These are phyloP conservation scores for Cutaneotrichosporon sp. DNA, from an alignment of 1,284 basidiomycete genomes.

Conservation along the genomic window DNA sequence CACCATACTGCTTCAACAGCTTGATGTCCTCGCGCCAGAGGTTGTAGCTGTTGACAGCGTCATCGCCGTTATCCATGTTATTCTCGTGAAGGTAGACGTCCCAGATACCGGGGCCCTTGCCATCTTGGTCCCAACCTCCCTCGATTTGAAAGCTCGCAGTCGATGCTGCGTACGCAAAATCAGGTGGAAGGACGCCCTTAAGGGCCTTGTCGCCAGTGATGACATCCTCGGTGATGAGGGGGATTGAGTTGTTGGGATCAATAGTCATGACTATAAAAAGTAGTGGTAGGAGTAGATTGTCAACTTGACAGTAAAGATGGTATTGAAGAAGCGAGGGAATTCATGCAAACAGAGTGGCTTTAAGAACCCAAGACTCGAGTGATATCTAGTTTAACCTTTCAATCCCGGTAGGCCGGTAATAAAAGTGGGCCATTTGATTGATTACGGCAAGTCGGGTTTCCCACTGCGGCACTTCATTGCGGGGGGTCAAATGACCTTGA, in stretches of 20 bases:
- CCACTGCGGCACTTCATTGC: neutral
- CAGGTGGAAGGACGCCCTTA: constrained; percentile 49
- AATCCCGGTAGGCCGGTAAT: no score
- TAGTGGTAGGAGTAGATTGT: neutral
- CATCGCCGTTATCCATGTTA: constrained; percentile 23
- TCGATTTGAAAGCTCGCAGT: constrained; percentile 54
- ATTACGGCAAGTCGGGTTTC: no score
- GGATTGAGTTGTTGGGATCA: neutral
- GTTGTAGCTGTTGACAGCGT: constrained; percentile 41
- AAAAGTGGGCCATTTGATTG: no score
- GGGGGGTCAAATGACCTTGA: neutral
- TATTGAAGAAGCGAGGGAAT: neutral
- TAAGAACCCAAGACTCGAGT: no score
- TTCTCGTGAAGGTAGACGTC: constrained; percentile 51
- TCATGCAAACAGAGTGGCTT: no score
- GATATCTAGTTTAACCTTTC: no score
- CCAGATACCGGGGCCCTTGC: constrained; percentile 45
- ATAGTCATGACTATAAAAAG: neutral
- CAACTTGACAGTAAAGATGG: neutral
- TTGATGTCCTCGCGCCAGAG: constrained; percentile 67
- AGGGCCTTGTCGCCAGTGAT: constrained; percentile 22
- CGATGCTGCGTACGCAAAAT: constrained; percentile 71
- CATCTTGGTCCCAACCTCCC: constrained; percentile 47
- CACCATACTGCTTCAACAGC: constrained; percentile 61
- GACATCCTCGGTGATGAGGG: constrained; percentile 4